Evolutionary conservation across 352 stramenopile species (phyloP).

Genomic region (Blastocystis sp.): DNA sequence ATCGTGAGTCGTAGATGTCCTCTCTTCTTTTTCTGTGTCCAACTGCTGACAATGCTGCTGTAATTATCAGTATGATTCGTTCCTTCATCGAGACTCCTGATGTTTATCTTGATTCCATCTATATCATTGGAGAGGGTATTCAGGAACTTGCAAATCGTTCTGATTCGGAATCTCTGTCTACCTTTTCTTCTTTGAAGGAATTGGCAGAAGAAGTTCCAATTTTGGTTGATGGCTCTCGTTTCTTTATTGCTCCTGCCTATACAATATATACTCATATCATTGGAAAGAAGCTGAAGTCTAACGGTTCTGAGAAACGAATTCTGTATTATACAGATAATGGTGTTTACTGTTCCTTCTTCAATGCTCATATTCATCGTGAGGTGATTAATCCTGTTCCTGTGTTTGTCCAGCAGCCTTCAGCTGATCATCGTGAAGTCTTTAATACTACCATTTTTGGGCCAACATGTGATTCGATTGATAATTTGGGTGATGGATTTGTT

Average conservation of each 20-base stretch:
- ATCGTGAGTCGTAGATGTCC: not conserved
- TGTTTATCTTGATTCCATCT: not conserved
- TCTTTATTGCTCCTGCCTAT: conserved; percentile 37
- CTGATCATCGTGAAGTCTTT: not conserved
- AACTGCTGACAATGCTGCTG: not conserved
- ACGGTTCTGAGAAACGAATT: not conserved
- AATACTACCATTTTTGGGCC: conserved; percentile 46
- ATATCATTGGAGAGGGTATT: not conserved
- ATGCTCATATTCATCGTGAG: conserved; percentile 23
- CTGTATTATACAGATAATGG: conserved; percentile 64
- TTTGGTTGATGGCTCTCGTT: conserved; percentile 28
- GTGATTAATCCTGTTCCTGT: not conserved
- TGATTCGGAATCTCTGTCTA: not conserved
- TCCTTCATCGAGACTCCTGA: not conserved
- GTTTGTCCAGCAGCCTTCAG: not conserved
- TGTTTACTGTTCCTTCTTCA: conserved; percentile 66
- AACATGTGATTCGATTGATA: conserved; percentile 65
- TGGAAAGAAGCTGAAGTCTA: conserved; percentile 48
- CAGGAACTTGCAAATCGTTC: not conserved
- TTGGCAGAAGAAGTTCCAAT: not conserved
- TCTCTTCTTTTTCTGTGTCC: not conserved
- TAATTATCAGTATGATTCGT: not conserved
- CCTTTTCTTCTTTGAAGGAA: not conserved
- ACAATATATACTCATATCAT: conserved; percentile 59
- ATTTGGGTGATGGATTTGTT: conserved; percentile 20